A percentile compares a stretch with the other conserved stretches of the same genome.
Conservation (phyloP, 495 filamentous ascomycete species). For the Physcia stellaris region DNA sequence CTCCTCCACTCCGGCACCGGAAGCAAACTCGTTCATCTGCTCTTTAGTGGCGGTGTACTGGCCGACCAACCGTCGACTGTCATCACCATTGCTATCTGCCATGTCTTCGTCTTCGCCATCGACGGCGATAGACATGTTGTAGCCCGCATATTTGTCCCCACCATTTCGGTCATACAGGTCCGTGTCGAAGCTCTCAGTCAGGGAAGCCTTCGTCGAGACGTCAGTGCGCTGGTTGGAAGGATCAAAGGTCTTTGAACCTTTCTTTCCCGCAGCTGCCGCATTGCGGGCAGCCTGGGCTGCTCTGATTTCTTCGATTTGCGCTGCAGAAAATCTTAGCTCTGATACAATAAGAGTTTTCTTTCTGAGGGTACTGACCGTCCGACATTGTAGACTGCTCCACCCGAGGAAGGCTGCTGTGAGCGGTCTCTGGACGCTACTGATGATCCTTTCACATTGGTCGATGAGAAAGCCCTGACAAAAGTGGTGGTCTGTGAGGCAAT, state of each 20-base stretch:
- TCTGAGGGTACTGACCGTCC: conserved; percentile 35
- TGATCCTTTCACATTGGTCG: too few species aligned
- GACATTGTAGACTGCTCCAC: conserved; percentile 49
- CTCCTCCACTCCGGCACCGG: conserved; percentile 71
- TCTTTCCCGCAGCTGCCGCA: conserved; percentile 64
- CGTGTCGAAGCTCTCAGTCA: conserved; percentile 91
- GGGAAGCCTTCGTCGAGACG: conserved; percentile 81
- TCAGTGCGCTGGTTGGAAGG: conserved; percentile 77
- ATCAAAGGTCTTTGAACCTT: conserved; percentile 81
- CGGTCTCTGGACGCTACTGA: too few species aligned
- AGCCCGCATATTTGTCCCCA: conserved; percentile 76
- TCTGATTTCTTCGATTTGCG: conserved; percentile 71
- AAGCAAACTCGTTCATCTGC: conserved; percentile 90
- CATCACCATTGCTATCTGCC: conserved; percentile 61
- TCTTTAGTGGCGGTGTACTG: conserved; percentile 90
- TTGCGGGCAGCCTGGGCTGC: conserved; percentile 88
- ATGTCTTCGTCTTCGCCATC: conserved; percentile 74
- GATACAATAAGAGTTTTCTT: conserved; percentile 11
- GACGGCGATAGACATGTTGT: conserved; percentile 75
- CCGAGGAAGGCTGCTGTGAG: too few species aligned
- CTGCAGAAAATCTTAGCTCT: conserved; percentile 26
- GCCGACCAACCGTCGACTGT: conserved; percentile 68
- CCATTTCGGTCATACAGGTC: conserved; percentile 77
- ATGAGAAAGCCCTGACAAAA: too few species aligned
- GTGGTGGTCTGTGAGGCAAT: too few species aligned